Conservation (phyloP, 2,329 filamentous ascomycete genomes). For the Periconia digitata region DNA sequence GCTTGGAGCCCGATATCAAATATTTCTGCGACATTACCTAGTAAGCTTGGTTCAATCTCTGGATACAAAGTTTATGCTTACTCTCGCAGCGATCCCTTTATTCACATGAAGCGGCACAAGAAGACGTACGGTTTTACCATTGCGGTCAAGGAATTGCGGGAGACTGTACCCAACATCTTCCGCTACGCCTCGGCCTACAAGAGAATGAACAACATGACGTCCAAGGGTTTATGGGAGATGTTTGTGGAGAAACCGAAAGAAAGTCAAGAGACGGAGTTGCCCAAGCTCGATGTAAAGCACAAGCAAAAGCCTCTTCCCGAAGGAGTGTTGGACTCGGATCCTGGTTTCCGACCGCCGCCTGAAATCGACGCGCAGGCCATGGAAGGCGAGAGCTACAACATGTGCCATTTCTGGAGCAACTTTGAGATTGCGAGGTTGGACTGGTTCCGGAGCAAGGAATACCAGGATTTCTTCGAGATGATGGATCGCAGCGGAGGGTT, state of each 20-base stretch:
- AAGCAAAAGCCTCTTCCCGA: conserved; percentile 73
- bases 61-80: conserved; percentile 29
- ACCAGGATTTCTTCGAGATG: conserved; percentile 97
- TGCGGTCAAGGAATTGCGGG: conserved; percentile 94
- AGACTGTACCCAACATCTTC: conserved; percentile 98
- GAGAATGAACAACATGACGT: conserved; percentile 84
- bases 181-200: conserved; percentile 98
- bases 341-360: conserved; percentile 68
- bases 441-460: conserved; percentile 97
- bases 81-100: conserved; percentile 77
- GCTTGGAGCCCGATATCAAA: conserved; percentile 97
- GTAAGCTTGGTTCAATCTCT: conserved; percentile 53
- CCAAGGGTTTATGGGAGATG: conserved; percentile 97
- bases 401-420: conserved; percentile 99
- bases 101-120: conserved; percentile 89
- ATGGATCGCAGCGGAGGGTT: conserved; percentile 98
- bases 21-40: conserved; percentile 99
- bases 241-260: conserved; percentile 79
- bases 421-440: conserved; percentile 95
- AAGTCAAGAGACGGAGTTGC: conserved; percentile 43
- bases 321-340: conserved; percentile 76
- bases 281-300: conserved; percentile 54
- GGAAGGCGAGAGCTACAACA: conserved; percentile 98
- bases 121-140: conserved; percentile 99
- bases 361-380: conserved; percentile 89